Evolutionary conservation across 2,329 filamentous ascomycete species (phyloP), one percentile per base, ranked within the genome.

Genomic region (Hypoxylon sp.): DNA sequence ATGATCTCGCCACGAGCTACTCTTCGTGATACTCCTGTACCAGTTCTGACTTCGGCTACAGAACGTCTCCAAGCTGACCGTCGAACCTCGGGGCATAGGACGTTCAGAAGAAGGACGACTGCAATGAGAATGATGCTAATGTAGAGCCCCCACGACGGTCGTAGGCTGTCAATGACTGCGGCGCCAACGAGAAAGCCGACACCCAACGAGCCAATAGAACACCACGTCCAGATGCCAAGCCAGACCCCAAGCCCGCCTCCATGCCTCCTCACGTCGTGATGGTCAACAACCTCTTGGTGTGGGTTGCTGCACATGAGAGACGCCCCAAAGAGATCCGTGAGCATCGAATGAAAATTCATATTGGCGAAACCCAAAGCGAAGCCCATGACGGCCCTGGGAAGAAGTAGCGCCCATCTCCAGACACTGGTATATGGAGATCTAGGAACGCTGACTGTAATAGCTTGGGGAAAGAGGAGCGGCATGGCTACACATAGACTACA

Each of bases 171-270:
- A 72, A 94, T 93, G 72, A 94, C 87, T 38, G 85, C 80, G 10
- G 91, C 91, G 2, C 92, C 92, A 41, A 92, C 82, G 63, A 92
- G 80, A 74, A 94, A 94, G 0, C 92, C 92, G 38, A 93, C 75
- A 0, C 89, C 87, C 21, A 94, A 83, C 21, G 91, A 92, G 5
- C 89, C 90, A 72, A 92, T 88, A 78, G 88, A 92, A 75, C 90
- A 92, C 88, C 90, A 94, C 0, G 90, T 90, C 91, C 91, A 94
- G 60, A 92, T 84, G 1, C 91, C 90, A 9, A 93, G 83, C 92
- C 92, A 94, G n/a, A 92, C 81, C 0, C 92, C 92, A 82, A 94
- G 90, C 0, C 92, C 92, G 11, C 92, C 91, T 6, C 92, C 92
- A 74, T 93, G 90, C 43, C 91, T 84, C 60, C 92, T 87, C 17